Evolutionary conservation across 1,284 basidiomycete genomes (phyloP).

Genomic region (Ustilago loliicola): DNA sequence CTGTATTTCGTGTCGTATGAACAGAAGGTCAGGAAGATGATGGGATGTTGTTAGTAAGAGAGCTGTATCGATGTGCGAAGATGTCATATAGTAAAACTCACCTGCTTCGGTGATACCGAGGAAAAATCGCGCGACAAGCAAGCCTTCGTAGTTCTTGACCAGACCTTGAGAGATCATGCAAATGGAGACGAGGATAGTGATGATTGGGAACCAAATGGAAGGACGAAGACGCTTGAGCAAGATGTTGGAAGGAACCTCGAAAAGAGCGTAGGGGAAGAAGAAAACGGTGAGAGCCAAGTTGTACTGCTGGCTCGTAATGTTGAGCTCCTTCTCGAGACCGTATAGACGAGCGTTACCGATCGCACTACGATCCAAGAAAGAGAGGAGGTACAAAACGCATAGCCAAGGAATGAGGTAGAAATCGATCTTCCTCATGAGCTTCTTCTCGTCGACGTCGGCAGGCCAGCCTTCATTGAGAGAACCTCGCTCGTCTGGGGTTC

Average conservation of each 20-base stretch:
- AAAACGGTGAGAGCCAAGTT: constrained; percentile 49
- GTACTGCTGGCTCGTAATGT: constrained; percentile 40
- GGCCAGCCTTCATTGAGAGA: constrained; percentile 29
- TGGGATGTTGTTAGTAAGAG: background rate
- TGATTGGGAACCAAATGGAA: constrained; percentile 75
- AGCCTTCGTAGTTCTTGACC: constrained; percentile 77
- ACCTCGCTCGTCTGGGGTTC: constrained; percentile 9
- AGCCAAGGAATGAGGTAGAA: constrained; percentile 61
- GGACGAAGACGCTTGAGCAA: constrained; percentile 80
- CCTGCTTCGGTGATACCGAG: constrained; percentile 41
- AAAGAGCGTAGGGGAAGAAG: constrained; percentile 59
- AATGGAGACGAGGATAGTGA: constrained; percentile 74
- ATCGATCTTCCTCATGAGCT: constrained; percentile 65
- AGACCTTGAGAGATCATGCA: constrained; percentile 80
- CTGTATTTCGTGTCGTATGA: background rate
- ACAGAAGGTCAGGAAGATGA: background rate
- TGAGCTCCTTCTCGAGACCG: constrained; percentile 44
- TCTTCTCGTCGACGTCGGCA: constrained; percentile 60
- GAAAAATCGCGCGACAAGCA: constrained; percentile 72
- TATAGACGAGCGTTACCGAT: constrained; percentile 68
- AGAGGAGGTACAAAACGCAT: constrained; percentile 57
- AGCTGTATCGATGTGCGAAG: background rate
- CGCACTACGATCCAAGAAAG: constrained; percentile 73
- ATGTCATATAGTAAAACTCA: background rate
- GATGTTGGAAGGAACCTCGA: constrained; percentile 53